A percentile compares a stretch with the other conserved stretches of the same genome.
phyloP scores from a whole-genome alignment of 163 green algal genomes.

The Scenedesmus sp. region DNA sequence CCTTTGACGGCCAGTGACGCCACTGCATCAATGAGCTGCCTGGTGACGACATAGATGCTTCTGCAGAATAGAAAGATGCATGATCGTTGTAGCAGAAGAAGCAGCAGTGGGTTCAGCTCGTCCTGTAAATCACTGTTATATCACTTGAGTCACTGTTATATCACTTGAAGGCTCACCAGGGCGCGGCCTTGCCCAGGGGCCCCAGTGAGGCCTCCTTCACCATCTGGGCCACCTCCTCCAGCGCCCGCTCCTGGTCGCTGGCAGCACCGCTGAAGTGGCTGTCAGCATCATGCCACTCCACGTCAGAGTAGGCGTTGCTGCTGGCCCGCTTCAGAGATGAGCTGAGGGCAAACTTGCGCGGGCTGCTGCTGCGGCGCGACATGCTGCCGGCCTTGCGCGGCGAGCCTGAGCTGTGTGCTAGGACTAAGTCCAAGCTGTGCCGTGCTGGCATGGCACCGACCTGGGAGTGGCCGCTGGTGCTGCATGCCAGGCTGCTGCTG shows the following conservation, averaged over 20 bases:
- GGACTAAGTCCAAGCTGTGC: background rate
- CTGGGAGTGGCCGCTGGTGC: background rate
- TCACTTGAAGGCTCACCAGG: background rate
- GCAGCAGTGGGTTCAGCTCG: background rate
- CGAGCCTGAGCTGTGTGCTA: background rate
- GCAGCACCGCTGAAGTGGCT: constrained; percentile 14
- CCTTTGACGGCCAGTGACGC: background rate
- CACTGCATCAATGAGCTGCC: background rate
- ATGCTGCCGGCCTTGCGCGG: background rate
- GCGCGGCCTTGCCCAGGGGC: background rate
- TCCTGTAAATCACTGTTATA: background rate
- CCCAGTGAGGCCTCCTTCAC: background rate
- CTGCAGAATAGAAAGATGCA: too few relatives aligned
- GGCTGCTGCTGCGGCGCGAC: background rate
- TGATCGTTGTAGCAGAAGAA: background rate
- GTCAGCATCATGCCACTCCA: constrained; percentile 34
- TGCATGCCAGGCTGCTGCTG: background rate
- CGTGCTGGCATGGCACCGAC: background rate
- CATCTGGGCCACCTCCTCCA: constrained; percentile 15
- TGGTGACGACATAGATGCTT: background rate
- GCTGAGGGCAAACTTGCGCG: background rate
- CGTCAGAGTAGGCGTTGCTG: background rate
- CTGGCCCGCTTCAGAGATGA: background rate
- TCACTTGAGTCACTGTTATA: background rate
- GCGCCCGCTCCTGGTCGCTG: background rate